Percentiles rank a stretch among this genome's conserved stretches.
Conservation (phyloP, 2,329 filamentous ascomycete species). For the Penicillium hesseltinei region DNA sequence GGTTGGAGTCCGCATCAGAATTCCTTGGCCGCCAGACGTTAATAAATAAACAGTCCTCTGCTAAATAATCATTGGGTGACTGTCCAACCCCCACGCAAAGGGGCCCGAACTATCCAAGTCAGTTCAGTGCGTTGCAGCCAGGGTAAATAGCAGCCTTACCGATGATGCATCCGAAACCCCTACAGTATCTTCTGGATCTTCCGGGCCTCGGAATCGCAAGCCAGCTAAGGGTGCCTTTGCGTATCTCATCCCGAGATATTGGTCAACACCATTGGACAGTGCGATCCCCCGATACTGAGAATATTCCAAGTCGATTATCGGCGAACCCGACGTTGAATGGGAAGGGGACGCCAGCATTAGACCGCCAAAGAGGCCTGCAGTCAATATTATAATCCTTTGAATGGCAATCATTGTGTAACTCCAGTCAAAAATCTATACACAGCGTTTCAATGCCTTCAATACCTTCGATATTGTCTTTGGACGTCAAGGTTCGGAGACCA, state of each 20-base stretch:
- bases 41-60: constrained; percentile 36
- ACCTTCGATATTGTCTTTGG: not conserved
- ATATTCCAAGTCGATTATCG: constrained; percentile 60
- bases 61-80: constrained; percentile 55
- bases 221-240: constrained; percentile 63
- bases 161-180: constrained; percentile 51
- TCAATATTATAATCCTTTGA: not conserved
- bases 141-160: constrained; percentile 33
- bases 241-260: constrained; percentile 71
- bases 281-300: constrained; percentile 59
- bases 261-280: constrained; percentile 56
- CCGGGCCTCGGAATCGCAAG: constrained; percentile 63
- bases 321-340: not conserved
- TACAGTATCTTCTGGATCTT: constrained; percentile 50
- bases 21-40: constrained; percentile 34
- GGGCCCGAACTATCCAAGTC: constrained; percentile 27
- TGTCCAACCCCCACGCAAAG: constrained; percentile 66
- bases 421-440: no score
- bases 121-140: not conserved
- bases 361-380: constrained; percentile 8
- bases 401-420: not conserved
- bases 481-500: not conserved
- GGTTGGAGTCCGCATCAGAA: constrained; percentile 41
- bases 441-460: not conserved
- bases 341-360: constrained; percentile 5